Conservation (phyloP, 2,329 filamentous ascomycete species). For the Nigrospora sphaerica region DNA sequence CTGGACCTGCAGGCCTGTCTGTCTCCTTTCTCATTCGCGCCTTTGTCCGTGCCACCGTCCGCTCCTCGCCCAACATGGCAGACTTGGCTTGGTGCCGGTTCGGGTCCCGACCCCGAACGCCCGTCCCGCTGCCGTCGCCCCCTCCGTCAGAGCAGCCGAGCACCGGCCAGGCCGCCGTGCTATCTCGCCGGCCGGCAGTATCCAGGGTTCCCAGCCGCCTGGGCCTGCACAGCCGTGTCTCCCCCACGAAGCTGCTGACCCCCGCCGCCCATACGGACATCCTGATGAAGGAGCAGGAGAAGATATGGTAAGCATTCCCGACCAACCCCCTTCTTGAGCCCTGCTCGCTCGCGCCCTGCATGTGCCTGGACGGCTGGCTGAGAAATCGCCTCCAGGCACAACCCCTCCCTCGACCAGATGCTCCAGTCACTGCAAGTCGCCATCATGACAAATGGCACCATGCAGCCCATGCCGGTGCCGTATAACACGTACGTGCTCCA, state of each 20-base stretch:
- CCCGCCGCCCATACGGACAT: not conserved
- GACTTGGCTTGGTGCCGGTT: too few species aligned
- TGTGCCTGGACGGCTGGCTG: too few species aligned
- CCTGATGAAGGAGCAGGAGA: constrained; percentile 16
- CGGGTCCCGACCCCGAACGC: too few species aligned
- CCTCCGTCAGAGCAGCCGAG: too few species aligned
- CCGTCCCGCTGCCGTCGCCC: too few species aligned
- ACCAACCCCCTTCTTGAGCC: not conserved
- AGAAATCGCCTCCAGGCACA: constrained; percentile 14
- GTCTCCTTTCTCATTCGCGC: too few species aligned
- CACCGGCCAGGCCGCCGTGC: too few species aligned
- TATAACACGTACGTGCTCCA: constrained; percentile 35
- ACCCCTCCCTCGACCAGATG: constrained; percentile 35
- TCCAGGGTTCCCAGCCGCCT: not conserved
- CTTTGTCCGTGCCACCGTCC: too few species aligned
- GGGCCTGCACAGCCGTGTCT: not conserved
- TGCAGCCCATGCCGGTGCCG: constrained; percentile 28
- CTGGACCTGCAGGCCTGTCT: too few species aligned
- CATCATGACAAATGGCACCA: constrained; percentile 29
- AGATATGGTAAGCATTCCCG: constrained; percentile 11
- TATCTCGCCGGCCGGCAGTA: too few species aligned
- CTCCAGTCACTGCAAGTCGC: constrained; percentile 33
- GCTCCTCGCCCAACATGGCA: too few species aligned
- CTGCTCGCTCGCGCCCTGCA: too few species aligned
- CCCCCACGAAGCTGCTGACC: not conserved